Conservation (phyloP, 139 green algal species). For the Parachlorella kessleri region DNA sequence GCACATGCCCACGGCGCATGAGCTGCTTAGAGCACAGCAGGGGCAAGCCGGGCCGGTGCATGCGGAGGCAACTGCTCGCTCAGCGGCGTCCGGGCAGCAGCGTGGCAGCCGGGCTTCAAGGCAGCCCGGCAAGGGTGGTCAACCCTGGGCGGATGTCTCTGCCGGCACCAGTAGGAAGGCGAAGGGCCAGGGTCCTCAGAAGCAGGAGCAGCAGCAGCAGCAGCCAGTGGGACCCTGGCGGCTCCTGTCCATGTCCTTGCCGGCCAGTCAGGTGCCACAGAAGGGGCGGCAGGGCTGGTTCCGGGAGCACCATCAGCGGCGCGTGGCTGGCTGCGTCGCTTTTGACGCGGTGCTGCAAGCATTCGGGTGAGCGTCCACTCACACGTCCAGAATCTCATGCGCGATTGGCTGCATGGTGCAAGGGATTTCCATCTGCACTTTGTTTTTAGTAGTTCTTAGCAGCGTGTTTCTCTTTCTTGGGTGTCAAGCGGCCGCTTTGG, state of each 20-base stretch:
- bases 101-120: not conserved
- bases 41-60: not conserved
- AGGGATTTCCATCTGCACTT: not conserved
- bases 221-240: not conserved
- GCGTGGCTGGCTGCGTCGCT: not conserved
- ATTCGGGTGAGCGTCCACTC: not conserved
- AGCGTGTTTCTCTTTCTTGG: not conserved
- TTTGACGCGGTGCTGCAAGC: not conserved
- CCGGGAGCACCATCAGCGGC: not conserved
- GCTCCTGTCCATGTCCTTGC: not conserved
- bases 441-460: not conserved
- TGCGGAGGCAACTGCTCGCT: not conserved
- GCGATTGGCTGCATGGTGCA: not conserved
- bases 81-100: not conserved
- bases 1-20: not conserved
- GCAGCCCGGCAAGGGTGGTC: too few relatives aligned
- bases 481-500: not conserved
- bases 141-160: too few relatives aligned
- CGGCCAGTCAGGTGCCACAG: not conserved
- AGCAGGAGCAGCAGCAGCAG: not conserved
- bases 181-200: not conserved
- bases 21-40: not conserved
- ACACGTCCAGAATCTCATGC: too few relatives aligned
- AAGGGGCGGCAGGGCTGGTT: not conserved
- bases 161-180: too few relatives aligned